Evolutionary conservation across 805 yeast genomes (phyloP), one percentile per base, ranked within the genome.

Genomic region (Lachancea thermotolerans): DNA sequence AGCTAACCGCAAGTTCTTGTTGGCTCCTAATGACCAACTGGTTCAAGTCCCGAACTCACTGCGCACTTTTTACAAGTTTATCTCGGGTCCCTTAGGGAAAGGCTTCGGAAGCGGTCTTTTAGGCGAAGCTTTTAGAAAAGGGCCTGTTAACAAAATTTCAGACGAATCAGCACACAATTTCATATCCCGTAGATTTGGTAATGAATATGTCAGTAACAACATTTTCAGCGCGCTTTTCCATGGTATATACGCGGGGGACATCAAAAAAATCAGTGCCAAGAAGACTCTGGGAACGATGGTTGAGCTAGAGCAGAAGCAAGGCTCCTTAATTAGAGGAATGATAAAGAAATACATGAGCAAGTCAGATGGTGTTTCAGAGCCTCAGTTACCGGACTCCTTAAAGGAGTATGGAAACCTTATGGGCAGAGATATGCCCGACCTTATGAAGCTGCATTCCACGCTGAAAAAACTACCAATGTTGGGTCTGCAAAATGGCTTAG

Each of bases 241-340:
- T 57, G 99, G 99, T 0, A 80, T 93, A 1, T 91, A 89, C 62
- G 96, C 95, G 1, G 93, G 87, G n/a, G 95, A 90, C 62, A 72
- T 79, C 1, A 56, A 71, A 5, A 68, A 75, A 45, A 64, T 91
- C 40, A 85, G 95, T 67, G 79, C 83, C 0, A 66, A 75, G 16
- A 71, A 84, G 3, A 71, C 86, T 0, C 59, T 86, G 49, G 79
- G 81, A 2, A 55, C 64, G 9, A 55, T 87, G 52, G 78, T 72
- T 39, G 67, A 75, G 10, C 62, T 81, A 38, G 96, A 89, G 58
- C 57, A 66, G 27, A 63, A 74, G 6, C 66, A 76, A 57, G 86
- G 89, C 0, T 80, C 88, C 0, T 59, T 85, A 2, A 51, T 77
- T 1, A 56, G 62, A n/a, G 66, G 71, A 21, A 52, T 57, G 48